Base-by-base conservation (phyloP, 2,329 filamentous ascomycete genomes). In the Colletotrichum kahawae region DNA sequence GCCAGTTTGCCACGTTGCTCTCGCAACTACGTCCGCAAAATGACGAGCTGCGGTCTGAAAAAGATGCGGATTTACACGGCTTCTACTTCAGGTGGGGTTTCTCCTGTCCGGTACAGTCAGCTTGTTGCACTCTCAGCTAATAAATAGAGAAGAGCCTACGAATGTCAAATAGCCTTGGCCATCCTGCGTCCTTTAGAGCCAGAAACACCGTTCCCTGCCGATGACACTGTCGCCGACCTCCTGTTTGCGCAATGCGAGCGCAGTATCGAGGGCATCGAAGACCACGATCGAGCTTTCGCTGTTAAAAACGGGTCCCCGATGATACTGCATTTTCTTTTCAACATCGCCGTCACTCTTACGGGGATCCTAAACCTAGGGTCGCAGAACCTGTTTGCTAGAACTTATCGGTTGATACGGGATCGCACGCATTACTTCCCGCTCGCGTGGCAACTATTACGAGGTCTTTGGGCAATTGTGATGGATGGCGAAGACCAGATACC, bases 161-260 rank as follows among this genome's bases (percentile, higher is more conserved):
- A 71, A 16, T 34, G 67, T 12, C 54, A 62, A 38, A 21, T 71
- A 2, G 29, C 51, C 12, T 21, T 57, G 2, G 27, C 21, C 34
- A 67, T 71, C 14, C 38, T 71, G 12, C 62, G 69, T 4, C 54
- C 63, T 6, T n/a, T 67, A 9, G 21, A 34, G 38, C 33, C 51
- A 8, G 54, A 57, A 7, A 10, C 34, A 4, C 34, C n/a, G 5
- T n/a, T 71, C 1, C 69, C 63, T 2, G 21, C 34, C 9, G 56
- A 72, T 31, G 38, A 33, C 7, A 38, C n/a, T 9, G 64, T 67
- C 14, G 38, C 5, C 31, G 64, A 68, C 14, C 24, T 56, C 12
- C 31, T 57, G 16, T 12, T 63, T 7, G 56, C 57, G n/a, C 63
- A 63, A 24, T 63, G 80, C 78, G 69, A 79, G 77, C 75, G 31